Evolutionary conservation across 1,284 basidiomycete genomes (phyloP).

Genomic region (Abortiporus biennis): DNA sequence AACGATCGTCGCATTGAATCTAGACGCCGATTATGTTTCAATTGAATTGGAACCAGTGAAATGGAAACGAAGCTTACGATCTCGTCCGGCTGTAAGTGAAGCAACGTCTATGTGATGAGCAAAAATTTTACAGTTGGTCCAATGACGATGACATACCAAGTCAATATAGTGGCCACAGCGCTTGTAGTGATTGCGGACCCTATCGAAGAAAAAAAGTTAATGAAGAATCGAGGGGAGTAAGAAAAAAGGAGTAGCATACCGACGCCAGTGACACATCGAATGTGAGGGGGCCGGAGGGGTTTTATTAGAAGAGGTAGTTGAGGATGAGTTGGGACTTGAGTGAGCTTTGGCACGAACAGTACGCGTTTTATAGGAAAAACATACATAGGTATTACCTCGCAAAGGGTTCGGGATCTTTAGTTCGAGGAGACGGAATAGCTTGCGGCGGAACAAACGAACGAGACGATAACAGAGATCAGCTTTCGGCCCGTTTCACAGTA

Average conservation of each 20-base stretch:
- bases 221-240: constrained; percentile 9
- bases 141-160: constrained; percentile 37
- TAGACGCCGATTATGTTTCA: constrained; percentile 21
- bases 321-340: too few species aligned
- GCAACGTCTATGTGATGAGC: constrained; percentile 10
- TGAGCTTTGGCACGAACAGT: background rate
- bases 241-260: constrained; percentile 31
- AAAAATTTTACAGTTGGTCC: constrained; percentile 10
- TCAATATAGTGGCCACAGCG: constrained; percentile 51
- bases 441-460: constrained; percentile 7
- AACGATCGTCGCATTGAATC: constrained; percentile 53
- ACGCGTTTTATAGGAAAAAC: constrained; percentile 7
- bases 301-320: constrained; percentile 15
- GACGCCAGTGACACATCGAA: constrained; percentile 54
- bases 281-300: constrained; percentile 8
- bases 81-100: constrained; percentile 44
- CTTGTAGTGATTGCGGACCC: constrained; percentile 51
- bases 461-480: constrained; percentile 26
- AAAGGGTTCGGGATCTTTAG: constrained; percentile 2
- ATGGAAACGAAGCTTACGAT: constrained; percentile 32
- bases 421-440: constrained; percentile 3
- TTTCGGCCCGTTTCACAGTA: constrained; percentile 22
- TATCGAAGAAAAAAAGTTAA: constrained; percentile 18
- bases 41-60: constrained; percentile 9
- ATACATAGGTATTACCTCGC: background rate